Evolutionary conservation across 2,329 filamentous ascomycete species (phyloP).

Genomic region (Plenodomus biglobosus): DNA sequence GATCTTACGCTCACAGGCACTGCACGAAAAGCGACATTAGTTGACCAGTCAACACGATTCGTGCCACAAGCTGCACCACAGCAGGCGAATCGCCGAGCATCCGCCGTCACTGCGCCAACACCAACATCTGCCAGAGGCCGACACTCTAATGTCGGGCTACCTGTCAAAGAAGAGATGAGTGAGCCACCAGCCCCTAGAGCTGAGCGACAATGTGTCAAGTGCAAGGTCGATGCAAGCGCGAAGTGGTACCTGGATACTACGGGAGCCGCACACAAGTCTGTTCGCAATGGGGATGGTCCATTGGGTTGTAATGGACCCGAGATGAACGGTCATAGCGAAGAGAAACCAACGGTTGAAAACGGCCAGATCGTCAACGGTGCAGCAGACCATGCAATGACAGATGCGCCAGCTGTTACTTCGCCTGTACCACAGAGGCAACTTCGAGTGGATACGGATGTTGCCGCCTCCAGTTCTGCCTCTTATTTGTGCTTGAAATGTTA

Average conservation of each 20-base stretch:
- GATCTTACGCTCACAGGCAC: conserved; percentile 89
- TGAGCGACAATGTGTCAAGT: conserved; percentile 48
- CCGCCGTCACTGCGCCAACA: conserved; percentile 37
- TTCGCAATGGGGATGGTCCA: conserved; percentile 23
- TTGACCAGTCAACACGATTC: conserved; percentile 62
- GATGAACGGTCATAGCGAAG: conserved; percentile 17
- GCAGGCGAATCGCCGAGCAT: conserved; percentile 45
- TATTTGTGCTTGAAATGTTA: conserved; percentile 55
- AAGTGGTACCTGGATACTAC: conserved; percentile 53
- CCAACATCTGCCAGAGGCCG: conserved; percentile 40
- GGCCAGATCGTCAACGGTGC: conserved; percentile 23
- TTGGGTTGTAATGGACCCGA: conserved; percentile 25
- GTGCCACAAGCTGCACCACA: conserved; percentile 37
- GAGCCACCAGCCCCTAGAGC: conserved; percentile 31
- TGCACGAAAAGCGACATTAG: conserved; percentile 84
- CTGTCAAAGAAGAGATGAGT: conserved; percentile 42
- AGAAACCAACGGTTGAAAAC: conserved; percentile 19
- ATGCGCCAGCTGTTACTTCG: conserved; percentile 28
- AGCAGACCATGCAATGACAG: conserved; percentile 33
- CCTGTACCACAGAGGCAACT: conserved; percentile 17
- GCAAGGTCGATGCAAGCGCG: conserved; percentile 68
- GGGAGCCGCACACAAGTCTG: conserved; percentile 11
- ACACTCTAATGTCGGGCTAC: conserved; percentile 39
- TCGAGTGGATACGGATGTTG: conserved; percentile 27
- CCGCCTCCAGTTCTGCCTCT: conserved; percentile 9